These are phyloP conservation scores for Kodamaea hsintzibuensis DNA, from an alignment of 805 yeast species.

Conservation along the genomic window DNA sequence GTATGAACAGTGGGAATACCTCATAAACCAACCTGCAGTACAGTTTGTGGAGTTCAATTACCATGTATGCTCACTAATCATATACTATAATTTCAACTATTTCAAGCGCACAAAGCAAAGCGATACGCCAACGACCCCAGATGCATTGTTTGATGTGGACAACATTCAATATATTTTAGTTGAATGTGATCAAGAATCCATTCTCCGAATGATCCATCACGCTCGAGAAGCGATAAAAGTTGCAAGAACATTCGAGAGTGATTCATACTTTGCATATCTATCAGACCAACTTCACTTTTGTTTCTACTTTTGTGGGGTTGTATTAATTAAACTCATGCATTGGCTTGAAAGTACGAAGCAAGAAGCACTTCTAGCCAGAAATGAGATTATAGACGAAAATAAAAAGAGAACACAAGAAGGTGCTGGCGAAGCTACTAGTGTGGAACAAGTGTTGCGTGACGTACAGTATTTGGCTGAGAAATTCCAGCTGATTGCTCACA, in stretches of 20 bases:
- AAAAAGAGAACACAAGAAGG: not conserved
- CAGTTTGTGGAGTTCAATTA: conserved; percentile 75
- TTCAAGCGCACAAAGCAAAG: conserved; percentile 13
- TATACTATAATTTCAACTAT: conserved; percentile 42
- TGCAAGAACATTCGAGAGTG: conserved; percentile 42
- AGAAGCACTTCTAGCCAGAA: conserved; percentile 3
- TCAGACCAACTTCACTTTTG: conserved; percentile 68
- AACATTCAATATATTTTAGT: conserved; percentile 24
- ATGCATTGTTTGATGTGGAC: conserved; percentile 17
- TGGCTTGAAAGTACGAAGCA: conserved; percentile 12
- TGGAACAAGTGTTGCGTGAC: not conserved
- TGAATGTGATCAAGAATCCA: conserved; percentile 25
- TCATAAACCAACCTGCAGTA: conserved; percentile 67
- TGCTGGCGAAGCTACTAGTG: not conserved
- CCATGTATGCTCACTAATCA: conserved; percentile 57
- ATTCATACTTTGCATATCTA: conserved; percentile 64
- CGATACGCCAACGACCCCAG: not conserved
- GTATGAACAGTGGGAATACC: conserved; percentile 68
- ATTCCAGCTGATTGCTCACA: conserved; percentile 28
- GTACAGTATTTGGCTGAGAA: conserved; percentile 23
- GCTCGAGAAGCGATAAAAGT: conserved; percentile 44
- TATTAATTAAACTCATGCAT: conserved; percentile 31
- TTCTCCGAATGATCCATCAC: conserved; percentile 41
- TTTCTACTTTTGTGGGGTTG: conserved; percentile 43
- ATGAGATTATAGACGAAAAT: not conserved